Conservation (phyloP, 768 basidiomycete species). For the Boletus fagicola region DNA sequence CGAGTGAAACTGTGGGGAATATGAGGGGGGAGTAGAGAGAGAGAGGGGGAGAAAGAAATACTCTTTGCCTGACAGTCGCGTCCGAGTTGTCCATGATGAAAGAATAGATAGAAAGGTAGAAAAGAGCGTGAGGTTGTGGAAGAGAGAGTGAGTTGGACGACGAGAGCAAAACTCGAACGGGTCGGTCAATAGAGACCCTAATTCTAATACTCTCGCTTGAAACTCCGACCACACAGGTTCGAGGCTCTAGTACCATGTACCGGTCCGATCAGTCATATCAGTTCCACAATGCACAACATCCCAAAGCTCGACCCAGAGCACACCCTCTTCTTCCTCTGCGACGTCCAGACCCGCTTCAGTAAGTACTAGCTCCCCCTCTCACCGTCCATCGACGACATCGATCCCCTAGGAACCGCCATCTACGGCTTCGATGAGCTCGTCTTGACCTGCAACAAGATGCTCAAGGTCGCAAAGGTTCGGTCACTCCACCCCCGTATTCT, state of each 20-base stretch:
- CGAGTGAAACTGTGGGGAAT: constrained; percentile 55
- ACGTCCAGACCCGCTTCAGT: constrained; percentile 80
- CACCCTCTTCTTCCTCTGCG: constrained; percentile 76
- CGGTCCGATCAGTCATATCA: neutral
- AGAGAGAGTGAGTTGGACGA: constrained; percentile 22
- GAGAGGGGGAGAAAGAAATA: constrained; percentile 12
- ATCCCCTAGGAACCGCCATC: constrained; percentile 49
- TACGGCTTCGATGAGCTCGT: constrained; percentile 71
- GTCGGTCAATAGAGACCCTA: neutral
- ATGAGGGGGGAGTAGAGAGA: neutral
- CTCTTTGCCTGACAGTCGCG: constrained; percentile 43
- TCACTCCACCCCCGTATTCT: neutral
- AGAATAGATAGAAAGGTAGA: neutral
- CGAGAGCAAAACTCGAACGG: neutral
- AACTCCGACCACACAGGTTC: neutral
- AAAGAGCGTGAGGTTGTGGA: constrained; percentile 28
- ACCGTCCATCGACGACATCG: neutral
- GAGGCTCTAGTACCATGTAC: neutral
- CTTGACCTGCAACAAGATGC: constrained; percentile 68
- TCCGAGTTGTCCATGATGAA: constrained; percentile 43
- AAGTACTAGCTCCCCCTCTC: constrained; percentile 17
- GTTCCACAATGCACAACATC: neutral
- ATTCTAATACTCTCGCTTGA: neutral
- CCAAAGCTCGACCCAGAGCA: constrained; percentile 33
- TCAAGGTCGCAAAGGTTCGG: constrained; percentile 68